A percentile compares a stretch with the other conserved stretches of the same genome.
These are phyloP conservation scores for Trichoderma cornu-damae DNA, from an alignment of 2,329 filamentous ascomycete species.

Conservation along the genomic window DNA sequence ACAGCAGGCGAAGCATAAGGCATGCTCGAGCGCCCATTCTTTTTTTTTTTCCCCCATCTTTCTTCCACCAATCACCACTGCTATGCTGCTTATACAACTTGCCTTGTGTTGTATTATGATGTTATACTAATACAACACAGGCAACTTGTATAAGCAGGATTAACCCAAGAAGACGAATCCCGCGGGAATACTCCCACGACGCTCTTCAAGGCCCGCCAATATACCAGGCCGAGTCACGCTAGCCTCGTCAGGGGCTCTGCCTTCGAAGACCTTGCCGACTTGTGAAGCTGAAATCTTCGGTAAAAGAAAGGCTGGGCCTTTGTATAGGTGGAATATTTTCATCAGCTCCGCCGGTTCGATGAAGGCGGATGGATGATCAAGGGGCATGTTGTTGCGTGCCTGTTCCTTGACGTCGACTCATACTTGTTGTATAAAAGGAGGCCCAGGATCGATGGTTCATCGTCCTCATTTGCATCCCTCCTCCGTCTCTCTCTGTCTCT, in stretches of 20 bases:
- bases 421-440: conserved; percentile 3
- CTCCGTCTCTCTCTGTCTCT: background rate
- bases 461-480: too few relatives aligned
- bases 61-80: conserved; percentile 10
- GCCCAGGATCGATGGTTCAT: conserved; percentile 4
- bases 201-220: too few relatives aligned
- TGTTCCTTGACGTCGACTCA: background rate
- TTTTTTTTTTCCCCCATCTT: too few relatives aligned
- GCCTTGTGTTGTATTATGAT: too few relatives aligned
- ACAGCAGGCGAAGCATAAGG: background rate
- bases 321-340: conserved; percentile 17
- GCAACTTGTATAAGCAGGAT: too few relatives aligned
- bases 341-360: conserved; percentile 5
- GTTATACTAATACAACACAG: too few relatives aligned
- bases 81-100: background rate
- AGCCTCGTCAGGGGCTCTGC: conserved; percentile 4
- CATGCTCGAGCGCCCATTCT: background rate
- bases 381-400: background rate
- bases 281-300: conserved; percentile 10
- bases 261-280: conserved; percentile 9
- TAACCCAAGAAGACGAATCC: background rate
- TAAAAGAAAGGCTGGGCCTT: background rate
- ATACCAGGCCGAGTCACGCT: background rate
- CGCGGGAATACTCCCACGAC: background rate
- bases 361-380: background rate